Evolutionary conservation across 352 stramenopile genomes (phyloP).

Genomic region (Globisporangium acanthophoron): DNA sequence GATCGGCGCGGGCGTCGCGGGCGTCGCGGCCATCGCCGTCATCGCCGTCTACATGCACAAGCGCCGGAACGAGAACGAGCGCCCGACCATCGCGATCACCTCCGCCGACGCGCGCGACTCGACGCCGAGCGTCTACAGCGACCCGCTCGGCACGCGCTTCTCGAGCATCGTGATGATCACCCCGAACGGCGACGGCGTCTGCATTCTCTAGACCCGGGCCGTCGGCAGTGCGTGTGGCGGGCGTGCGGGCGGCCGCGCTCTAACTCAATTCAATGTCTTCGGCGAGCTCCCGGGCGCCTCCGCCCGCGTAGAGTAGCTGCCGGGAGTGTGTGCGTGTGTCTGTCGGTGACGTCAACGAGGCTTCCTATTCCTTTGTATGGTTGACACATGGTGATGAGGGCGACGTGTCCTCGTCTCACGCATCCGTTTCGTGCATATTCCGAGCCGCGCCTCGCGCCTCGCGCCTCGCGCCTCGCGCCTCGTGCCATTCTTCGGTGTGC

Average conservation of each 20-base stretch:
- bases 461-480: background rate
- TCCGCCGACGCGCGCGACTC: constrained; percentile 36
- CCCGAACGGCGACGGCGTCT: constrained; percentile 72
- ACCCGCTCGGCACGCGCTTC: constrained; percentile 70
- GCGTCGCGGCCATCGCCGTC: constrained; percentile 38
- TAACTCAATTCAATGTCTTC: background rate
- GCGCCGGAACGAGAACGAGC: constrained; percentile 19
- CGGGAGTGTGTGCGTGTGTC: no score
- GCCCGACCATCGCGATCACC: constrained; percentile 24
- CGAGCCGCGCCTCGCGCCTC: background rate
- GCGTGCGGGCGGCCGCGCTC: background rate
- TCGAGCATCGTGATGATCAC: constrained; percentile 88
- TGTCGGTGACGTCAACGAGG: no score
- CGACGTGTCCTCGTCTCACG: no score
- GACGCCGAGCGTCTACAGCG: constrained; percentile 62
- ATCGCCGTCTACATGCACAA: constrained; percentile 50
- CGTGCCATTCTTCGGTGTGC: background rate
- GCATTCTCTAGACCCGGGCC: constrained; percentile 45
- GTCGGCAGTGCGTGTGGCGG: background rate
- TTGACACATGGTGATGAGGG: no score
- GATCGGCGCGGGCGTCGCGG: constrained; percentile 15
- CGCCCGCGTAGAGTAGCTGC: no score
- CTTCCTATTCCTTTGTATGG: no score
- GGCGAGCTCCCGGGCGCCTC: no score
- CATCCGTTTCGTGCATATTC: background rate